Evolutionary conservation across 768 basidiomycete species (phyloP), one percentile per base, ranked within the genome.

Genomic region (Fomitopsis pulvina): DNA sequence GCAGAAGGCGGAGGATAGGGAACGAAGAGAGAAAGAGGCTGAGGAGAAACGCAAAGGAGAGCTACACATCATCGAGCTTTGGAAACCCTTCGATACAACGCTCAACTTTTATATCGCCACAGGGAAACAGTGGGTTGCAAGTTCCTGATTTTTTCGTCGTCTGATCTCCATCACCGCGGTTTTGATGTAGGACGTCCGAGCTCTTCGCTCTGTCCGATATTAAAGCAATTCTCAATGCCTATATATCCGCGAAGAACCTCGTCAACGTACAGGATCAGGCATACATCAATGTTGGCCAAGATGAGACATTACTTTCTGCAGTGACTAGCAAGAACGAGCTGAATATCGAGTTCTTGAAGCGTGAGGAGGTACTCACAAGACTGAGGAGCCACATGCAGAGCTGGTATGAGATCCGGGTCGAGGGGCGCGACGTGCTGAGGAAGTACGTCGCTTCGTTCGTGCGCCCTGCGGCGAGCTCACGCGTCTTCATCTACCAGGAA

Each of bases 331-430:
- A 66, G 39, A 60, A 56, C 57, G 40, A 66, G 45, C 50, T 60
- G 27, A 54, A 52, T 10, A 43, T 58, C 2, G 77, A 84, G 47
- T 85, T 83, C 56, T 63, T 85, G 66, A 83, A 78, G 55, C 75
- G 86, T 25, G 85, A 87, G 4, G 84, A 88, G 26, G 57, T 85
- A 10, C 62, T 73, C 4, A 74, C 71, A 53, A 71, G 69, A 22
- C 61, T 92, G 16, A 54, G 77, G 14, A 69, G 75, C 2, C 76
- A 75, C 51, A 92, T 92, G 90, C 88, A 92, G 61, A 62, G 63
- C 22, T 92, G 87, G 87, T 75, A 91, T 55, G 79, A 83, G 61
- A 66, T 91, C 16, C 63, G 59, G 24, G 71, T 67, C 1, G 77
- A 77, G 4, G 80, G 79, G 1, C 73, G 71, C 37, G 82, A 85